phyloP scores from a whole-genome alignment of 257 asterid species.

The Striga asiatica region DNA sequence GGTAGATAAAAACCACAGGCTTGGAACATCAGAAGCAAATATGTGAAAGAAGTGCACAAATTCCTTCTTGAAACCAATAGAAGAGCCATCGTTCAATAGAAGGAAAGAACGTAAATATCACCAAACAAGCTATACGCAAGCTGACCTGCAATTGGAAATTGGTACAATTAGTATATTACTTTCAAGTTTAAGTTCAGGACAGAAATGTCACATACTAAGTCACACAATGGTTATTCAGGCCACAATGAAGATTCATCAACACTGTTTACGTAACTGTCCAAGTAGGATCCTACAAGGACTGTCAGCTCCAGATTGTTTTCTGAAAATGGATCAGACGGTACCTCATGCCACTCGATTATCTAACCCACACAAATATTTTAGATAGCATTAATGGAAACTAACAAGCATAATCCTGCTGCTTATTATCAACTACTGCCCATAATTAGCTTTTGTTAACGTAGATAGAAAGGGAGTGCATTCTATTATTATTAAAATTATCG shows the following conservation, averaged over 20 bases:
- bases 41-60: constrained; percentile 30
- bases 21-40: constrained; percentile 36
- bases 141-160: constrained; percentile 24
- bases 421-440: neutral
- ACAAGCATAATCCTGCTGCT: neutral
- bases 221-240: constrained; percentile 3
- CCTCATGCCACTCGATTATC: neutral
- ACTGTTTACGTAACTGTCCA: no score
- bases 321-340: no score
- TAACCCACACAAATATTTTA: neutral
- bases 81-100: constrained; percentile 44
- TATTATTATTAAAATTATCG: neutral
- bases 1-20: constrained; percentile 70
- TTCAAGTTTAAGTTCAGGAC: neutral
- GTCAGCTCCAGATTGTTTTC: no score
- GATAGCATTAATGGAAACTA: neutral
- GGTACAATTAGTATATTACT: constrained; percentile 5
- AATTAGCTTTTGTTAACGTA: neutral
- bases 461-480: neutral
- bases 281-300: no score
- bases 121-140: constrained; percentile 18
- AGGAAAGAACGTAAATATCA: constrained; percentile 26
- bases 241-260: neutral
- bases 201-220: neutral
- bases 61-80: constrained; percentile 45